Conservation (phyloP, 1,284 basidiomycete species). For the Grifola frondosa region DNA sequence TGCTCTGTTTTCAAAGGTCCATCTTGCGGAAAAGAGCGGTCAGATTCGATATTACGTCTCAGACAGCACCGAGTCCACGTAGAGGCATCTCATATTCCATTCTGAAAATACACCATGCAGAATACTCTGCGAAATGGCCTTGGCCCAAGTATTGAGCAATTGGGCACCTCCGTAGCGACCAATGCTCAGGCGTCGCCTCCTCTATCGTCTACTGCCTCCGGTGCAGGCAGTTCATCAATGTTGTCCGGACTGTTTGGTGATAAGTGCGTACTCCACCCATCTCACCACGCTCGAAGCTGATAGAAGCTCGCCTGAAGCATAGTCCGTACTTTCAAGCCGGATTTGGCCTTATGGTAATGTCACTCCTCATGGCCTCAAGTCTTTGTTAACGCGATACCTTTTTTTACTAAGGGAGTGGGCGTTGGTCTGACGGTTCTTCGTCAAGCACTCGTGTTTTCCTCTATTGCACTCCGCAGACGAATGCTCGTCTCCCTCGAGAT, state of each 20-base stretch:
- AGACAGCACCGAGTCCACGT: too few relatives aligned
- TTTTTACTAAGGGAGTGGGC: slow-evolving; percentile 69
- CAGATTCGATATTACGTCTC: too few relatives aligned
- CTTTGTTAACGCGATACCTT: slow-evolving; percentile 3
- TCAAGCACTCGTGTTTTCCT: slow-evolving; percentile 67
- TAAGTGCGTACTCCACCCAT: slow-evolving; percentile 18
- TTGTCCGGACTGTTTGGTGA: slow-evolving; percentile 20
- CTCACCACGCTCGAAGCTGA: slow-evolving; percentile 1
- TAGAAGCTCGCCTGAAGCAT: slow-evolving; percentile 24
- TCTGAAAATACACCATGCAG: too few relatives aligned
- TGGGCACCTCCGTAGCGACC: too few relatives aligned
- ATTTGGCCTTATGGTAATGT: slow-evolving; percentile 87
- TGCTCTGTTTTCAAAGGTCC: too few relatives aligned
- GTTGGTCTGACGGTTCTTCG: slow-evolving; percentile 78
- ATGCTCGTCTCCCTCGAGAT: slow-evolving; percentile 96
- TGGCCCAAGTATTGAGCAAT: too few relatives aligned
- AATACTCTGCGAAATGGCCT: too few relatives aligned
- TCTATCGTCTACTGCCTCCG: too few relatives aligned
- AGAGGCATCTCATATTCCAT: too few relatives aligned
- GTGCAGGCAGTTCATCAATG: slow-evolving; percentile 10
- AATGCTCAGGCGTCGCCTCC: too few relatives aligned
- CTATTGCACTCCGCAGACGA: slow-evolving; percentile 80
- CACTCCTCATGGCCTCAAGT: background rate
- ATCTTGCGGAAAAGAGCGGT: too few relatives aligned
- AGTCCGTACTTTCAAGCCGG: slow-evolving; percentile 97